Conservation (phyloP, 305 asterid genomes). For the Plantago coronopus region DNA sequence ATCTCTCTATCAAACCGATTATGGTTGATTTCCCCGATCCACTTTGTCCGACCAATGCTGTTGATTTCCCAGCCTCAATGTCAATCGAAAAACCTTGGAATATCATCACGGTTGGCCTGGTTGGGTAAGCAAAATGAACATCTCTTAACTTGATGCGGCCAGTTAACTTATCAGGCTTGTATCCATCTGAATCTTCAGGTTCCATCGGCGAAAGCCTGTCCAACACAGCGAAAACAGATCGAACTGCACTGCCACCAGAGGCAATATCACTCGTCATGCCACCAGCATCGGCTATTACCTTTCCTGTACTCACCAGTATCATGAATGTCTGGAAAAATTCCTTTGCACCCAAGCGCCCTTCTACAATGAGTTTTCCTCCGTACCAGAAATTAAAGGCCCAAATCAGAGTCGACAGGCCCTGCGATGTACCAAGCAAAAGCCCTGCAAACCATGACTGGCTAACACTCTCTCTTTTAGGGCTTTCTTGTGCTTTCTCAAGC, state of each 20-base stretch:
- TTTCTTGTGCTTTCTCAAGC: slow-evolving; percentile 76
- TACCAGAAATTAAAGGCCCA: slow-evolving; percentile 89
- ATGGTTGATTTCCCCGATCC: slow-evolving; percentile 88
- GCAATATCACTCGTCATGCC: slow-evolving; percentile 89
- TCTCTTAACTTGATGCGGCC: slow-evolving; percentile 55
- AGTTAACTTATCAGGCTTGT: slow-evolving; percentile 38
- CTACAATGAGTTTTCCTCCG: slow-evolving; percentile 70
- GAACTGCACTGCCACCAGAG: slow-evolving; percentile 66
- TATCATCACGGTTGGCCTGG: slow-evolving; percentile 50
- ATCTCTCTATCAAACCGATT: slow-evolving; percentile 63
- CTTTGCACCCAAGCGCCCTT: slow-evolving; percentile 53
- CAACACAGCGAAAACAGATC: slow-evolving; percentile 66
- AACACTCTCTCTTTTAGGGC: slow-evolving; percentile 57
- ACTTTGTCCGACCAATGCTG: slow-evolving; percentile 85
- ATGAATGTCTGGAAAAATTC: slow-evolving; percentile 74
- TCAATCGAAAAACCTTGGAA: slow-evolving; percentile 58
- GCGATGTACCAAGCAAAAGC: slow-evolving; percentile 74
- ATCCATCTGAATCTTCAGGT: slow-evolving; percentile 60
- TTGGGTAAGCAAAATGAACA: slow-evolving; percentile 72
- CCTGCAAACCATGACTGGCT: slow-evolving; percentile 94
- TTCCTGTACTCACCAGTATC: slow-evolving; percentile 89
- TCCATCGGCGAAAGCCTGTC: slow-evolving; percentile 68
- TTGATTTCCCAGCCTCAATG: slow-evolving; percentile 67
- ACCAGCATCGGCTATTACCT: slow-evolving; percentile 90
- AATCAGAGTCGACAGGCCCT: slow-evolving; percentile 65